Conservation (phyloP, 352 stramenopile species). For the Phytophthora rubi region DNA sequence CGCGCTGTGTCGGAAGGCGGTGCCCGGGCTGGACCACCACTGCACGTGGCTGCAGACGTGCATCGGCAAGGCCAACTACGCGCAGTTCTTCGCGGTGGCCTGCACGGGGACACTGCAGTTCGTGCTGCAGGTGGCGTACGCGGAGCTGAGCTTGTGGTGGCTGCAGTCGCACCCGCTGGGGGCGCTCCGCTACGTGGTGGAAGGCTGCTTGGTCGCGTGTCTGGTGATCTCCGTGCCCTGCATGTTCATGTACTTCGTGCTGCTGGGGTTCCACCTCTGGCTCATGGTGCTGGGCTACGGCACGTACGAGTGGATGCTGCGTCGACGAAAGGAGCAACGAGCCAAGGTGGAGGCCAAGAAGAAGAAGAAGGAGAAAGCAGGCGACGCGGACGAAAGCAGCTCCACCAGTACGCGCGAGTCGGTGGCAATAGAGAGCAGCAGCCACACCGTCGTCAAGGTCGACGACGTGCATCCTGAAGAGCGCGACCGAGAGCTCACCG, state of each 20-base stretch:
- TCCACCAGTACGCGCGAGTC: slow-evolving; percentile 29
- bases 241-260: slow-evolving; percentile 87
- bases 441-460: slow-evolving; percentile 22
- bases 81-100: slow-evolving; percentile 88
- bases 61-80: slow-evolving; percentile 84
- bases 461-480: slow-evolving; percentile 24
- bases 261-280: slow-evolving; percentile 84
- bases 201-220: slow-evolving; percentile 56
- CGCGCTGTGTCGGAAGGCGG: slow-evolving; percentile 75
- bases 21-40: slow-evolving; percentile 86
- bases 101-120: slow-evolving; percentile 74
- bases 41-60: slow-evolving; percentile 91
- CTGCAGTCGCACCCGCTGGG: slow-evolving; percentile 44
- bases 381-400: slow-evolving; percentile 24
- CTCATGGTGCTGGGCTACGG: slow-evolving; percentile 82
- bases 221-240: slow-evolving; percentile 78
- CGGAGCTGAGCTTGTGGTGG: slow-evolving; percentile 57
- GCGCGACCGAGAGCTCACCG: slow-evolving; percentile 36
- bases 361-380: slow-evolving; percentile 18
- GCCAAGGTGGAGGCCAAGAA: slow-evolving; percentile 67
- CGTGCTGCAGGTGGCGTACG: slow-evolving; percentile 63
- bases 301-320: slow-evolving; percentile 91
- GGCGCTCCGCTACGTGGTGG: slow-evolving; percentile 45
- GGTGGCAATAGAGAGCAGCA: slow-evolving; percentile 36
- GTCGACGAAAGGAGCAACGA: slow-evolving; percentile 69